Evolutionary conservation across 805 yeast genomes (phyloP), one percentile per base, ranked within the genome.

Genomic region (Yamadazyma endophytica): DNA sequence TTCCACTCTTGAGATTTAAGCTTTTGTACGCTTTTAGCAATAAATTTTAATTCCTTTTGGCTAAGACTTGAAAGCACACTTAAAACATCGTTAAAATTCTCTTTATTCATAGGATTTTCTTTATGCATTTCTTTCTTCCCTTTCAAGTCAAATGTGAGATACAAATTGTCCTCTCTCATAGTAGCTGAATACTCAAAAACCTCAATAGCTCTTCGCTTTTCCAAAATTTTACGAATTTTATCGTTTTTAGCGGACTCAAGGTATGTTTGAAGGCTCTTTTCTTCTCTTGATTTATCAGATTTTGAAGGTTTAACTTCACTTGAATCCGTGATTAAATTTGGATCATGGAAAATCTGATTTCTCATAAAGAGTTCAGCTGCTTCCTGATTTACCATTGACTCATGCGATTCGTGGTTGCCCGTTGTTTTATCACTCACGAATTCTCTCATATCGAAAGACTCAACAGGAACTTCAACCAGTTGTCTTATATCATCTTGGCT

Each of bases 1-100:
- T 54, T 62, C 82, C 82, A 80, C 9, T 64, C 64, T 14, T 52
- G 49, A 15, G 49, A 54, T 32, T 74, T 72, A 25, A 77, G 55
- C 36, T 53, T 62, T 28, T 58, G 62, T 6, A 78, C 53, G 6
- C 45, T 36, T 13, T 56, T 54, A 28, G 63, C 49, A 17, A 60
- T 58, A 11, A 40, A 29, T 15, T 54, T 60, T 25, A 69, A 56
- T 9, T 65, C 61, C 1, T 35, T 22, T 20, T 66, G 62, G 5
- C 47, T 35, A 27, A 75, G 49, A 9, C 52, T 54, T 16, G 55
- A 54, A 28, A 72, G 56, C 17, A 70, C 50, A 4, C 60, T 46
- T 24, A 71, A 58, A 32, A 70, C 47, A 36, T 71, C 76, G 23
- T 68, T 67, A 5, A 9, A 15, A 1, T 54, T 57, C n/a, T 47